These are phyloP conservation scores for Akanthomyces uredinophilus DNA, from an alignment of 2,329 filamentous ascomycete species.

Conservation along the genomic window DNA sequence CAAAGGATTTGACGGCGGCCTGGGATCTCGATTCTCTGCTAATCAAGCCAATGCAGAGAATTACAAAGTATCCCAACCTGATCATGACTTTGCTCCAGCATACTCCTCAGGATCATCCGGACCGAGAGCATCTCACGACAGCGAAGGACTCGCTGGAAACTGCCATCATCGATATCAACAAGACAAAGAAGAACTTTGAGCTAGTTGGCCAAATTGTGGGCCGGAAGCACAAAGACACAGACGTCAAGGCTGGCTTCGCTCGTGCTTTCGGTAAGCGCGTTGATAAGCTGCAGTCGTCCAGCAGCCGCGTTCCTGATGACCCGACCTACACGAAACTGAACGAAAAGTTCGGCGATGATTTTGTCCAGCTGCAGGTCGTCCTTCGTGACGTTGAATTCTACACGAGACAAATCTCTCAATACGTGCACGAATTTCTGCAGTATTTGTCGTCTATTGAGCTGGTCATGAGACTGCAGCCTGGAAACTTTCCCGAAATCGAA, in stretches of 20 bases:
- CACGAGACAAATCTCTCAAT: slow-evolving; percentile 72
- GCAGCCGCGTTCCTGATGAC: slow-evolving; percentile 64
- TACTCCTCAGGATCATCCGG: slow-evolving; percentile 79
- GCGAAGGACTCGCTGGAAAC: slow-evolving; percentile 53
- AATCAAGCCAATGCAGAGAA: slow-evolving; percentile 92
- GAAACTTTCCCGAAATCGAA: slow-evolving; percentile 76
- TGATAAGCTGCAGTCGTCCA: slow-evolving; percentile 70
- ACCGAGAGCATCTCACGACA: slow-evolving; percentile 58
- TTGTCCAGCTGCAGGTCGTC: slow-evolving; percentile 85
- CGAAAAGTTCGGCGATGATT: slow-evolving; percentile 87
- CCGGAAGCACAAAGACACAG: slow-evolving; percentile 81
- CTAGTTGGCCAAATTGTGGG: slow-evolving; percentile 84
- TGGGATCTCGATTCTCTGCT: slow-evolving; percentile 96
- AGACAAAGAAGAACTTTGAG: slow-evolving; percentile 91
- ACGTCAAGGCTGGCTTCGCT: slow-evolving; percentile 76
- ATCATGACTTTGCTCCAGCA: slow-evolving; percentile 73
- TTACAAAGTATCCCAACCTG: slow-evolving; percentile 88
- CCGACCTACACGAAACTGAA: slow-evolving; percentile 73
- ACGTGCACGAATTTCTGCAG: slow-evolving; percentile 74
- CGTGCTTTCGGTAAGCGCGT: slow-evolving; percentile 87
- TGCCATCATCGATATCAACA: slow-evolving; percentile 83
- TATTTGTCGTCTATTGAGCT: slow-evolving; percentile 78
- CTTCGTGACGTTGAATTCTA: slow-evolving; percentile 93
- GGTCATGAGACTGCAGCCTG: slow-evolving; percentile 67
- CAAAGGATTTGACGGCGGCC: slow-evolving; percentile 84